Base-by-base conservation (phyloP, 75 land plant species). In the Pinus tabuliformis region DNA sequence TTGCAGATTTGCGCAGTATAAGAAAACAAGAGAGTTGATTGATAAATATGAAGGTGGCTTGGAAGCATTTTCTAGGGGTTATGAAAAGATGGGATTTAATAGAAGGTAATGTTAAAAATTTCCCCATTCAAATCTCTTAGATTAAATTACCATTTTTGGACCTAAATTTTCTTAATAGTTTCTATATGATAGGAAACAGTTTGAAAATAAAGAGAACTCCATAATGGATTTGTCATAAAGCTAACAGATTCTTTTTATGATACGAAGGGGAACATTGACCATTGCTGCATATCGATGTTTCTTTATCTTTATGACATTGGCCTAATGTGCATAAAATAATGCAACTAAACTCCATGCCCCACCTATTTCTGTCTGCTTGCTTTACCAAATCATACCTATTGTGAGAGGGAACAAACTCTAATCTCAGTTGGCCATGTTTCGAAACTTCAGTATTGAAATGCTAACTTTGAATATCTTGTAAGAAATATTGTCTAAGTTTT, bases 41-140 rank as follows among this genome's bases (percentile, higher is more conserved):
- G 95, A 95, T 80, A 84, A 92, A 76, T 49, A 85, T 82, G 98
- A 95, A 74, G 98, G 98, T 64, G 95, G 98, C 22, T 70, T 95
- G 70, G 95, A 92, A 75, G 82, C 74, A 73, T 95, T 95, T 83
- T 92, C 98, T 62, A 92, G 98, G 83, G 97, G 98, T 15, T 95
- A 89, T 87, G 93, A 92, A 63, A 92, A 95, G 65, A 77, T 95
- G 80, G 98, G 98, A 37, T 95, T 95, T 70, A 89, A 49, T 59
- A 86, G 88, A 65, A 90, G 93, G 98, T 94, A 85, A 62, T 77
- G 26, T 78, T 39, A 77, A 59, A n/a, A 52, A 13, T 56, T 71
- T 49, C 39, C 66, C 36, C 17, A 16, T 13, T 66, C 49, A 66
- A 33, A 15, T 66, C 1, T 65, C 18, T 65, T 13, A 3, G 5